Conservation (phyloP, 164 flowering plant genomes). For the Kingdonia uniflora region DNA sequence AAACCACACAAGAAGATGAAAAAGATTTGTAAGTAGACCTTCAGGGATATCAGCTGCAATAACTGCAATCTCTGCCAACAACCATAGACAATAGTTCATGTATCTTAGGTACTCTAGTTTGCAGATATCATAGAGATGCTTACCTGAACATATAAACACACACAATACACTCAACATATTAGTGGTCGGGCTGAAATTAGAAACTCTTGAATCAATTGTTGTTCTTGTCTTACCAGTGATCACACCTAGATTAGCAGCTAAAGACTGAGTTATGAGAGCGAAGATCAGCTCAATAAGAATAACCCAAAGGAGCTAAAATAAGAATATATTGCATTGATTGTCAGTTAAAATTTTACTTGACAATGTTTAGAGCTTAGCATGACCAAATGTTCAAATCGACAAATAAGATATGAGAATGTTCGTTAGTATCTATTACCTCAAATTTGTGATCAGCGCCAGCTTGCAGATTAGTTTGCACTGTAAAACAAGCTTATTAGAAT, state of each 20-base stretch:
- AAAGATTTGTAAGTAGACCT: conserved; percentile 39
- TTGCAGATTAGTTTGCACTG: conserved; percentile 93
- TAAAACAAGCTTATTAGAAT: conserved; percentile 10
- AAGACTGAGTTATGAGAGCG: conserved; percentile 76
- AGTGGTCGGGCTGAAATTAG: not conserved
- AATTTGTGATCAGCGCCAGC: conserved; percentile 87
- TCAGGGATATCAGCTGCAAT: conserved; percentile 92
- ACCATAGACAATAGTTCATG: conserved; percentile 61
- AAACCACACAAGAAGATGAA: conserved; percentile 82
- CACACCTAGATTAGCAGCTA: conserved; percentile 89
- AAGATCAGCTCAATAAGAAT: conserved; percentile 61
- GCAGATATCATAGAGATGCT: conserved; percentile 61
- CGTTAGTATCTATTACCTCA: conserved; percentile 32
- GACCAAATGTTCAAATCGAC: no score
- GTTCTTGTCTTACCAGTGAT: conserved; percentile 39
- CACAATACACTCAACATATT: not conserved
- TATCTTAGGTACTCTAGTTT: conserved; percentile 45
- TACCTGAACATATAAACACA: conserved; percentile 29
- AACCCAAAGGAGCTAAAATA: conserved; percentile 93
- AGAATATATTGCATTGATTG: no score
- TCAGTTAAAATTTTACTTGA: no score
- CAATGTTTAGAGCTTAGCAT: no score
- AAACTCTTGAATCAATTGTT: not conserved
- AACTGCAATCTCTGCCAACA: conserved; percentile 76
- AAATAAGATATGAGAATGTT: not conserved